Evolutionary conservation across 202 grass and related monocot genomes (phyloP).

Genomic region (Tripidium arundinaceum): DNA sequence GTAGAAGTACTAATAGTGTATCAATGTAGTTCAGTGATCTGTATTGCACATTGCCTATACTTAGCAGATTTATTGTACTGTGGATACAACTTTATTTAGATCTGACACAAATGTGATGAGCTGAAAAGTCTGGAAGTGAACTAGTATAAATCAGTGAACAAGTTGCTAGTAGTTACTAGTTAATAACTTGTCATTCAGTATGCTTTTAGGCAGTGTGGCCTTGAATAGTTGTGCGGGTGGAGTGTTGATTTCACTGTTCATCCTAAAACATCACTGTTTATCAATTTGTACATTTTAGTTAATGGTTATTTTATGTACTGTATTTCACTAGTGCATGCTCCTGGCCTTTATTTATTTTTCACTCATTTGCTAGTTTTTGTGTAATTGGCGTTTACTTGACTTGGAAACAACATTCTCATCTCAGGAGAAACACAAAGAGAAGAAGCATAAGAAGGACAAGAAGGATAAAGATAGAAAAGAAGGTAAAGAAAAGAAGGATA

Average conservation of each 20-base stretch:
- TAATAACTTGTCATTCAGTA: not conserved
- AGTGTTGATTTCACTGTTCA: conserved; percentile 1
- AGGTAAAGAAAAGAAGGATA: conserved; percentile 64
- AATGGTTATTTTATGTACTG: not conserved
- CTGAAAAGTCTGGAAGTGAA: not conserved
- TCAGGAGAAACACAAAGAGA: conserved; percentile 68
- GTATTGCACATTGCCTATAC: not conserved
- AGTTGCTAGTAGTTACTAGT: not conserved
- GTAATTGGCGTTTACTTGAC: not conserved
- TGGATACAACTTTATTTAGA: not conserved
- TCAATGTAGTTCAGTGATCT: not conserved
- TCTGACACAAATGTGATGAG: not conserved
- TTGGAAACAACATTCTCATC: not conserved
- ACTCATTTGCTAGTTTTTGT: conserved; percentile 7
- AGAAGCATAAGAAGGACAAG: conserved; percentile 75
- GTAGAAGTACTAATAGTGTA: not conserved
- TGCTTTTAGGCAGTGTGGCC: not conserved
- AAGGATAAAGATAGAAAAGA: conserved; percentile 65
- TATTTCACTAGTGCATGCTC: not conserved
- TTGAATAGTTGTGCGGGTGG: not conserved
- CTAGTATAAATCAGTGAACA: not conserved
- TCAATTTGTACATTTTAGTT: not conserved
- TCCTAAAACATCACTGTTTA: not conserved
- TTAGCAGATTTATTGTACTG: not conserved
- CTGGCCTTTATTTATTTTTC: not conserved